phyloP scores from a whole-genome alignment of 768 basidiomycete species.

The Roridomyces roridus region DNA sequence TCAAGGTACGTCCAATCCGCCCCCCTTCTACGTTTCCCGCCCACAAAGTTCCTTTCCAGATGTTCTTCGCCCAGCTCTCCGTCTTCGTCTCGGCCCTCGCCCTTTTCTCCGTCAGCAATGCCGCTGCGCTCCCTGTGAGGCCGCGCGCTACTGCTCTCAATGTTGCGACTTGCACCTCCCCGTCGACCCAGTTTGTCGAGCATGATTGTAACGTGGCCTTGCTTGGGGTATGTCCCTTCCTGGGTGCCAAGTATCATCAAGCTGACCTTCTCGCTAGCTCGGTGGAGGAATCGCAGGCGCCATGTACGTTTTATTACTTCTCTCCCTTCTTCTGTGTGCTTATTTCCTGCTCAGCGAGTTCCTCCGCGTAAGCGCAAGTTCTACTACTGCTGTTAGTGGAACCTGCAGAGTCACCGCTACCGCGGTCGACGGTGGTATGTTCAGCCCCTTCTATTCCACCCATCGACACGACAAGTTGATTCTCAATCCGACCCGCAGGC shows the following conservation, averaged over 20 bases:
- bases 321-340: background rate
- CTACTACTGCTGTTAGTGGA: slow-evolving; percentile 23
- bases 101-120: slow-evolving; percentile 10
- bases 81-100: slow-evolving; percentile 18
- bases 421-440: slow-evolving; percentile 27
- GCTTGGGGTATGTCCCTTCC: slow-evolving; percentile 16
- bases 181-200: slow-evolving; percentile 19
- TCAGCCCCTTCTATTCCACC: too few relatives aligned
- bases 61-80: slow-evolving; percentile 23
- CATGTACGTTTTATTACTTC: slow-evolving; percentile 11
- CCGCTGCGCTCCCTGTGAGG: slow-evolving; percentile 20
- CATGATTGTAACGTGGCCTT: slow-evolving; percentile 30
- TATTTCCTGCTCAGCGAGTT: slow-evolving; percentile 16
- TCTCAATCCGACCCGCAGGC: too few relatives aligned
- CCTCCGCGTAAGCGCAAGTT: slow-evolving; percentile 21
- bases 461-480: too few relatives aligned
- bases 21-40: too few relatives aligned
- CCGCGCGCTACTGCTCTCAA: slow-evolving; percentile 20
- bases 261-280: slow-evolving; percentile 11
- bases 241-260: background rate
- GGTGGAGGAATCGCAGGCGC: slow-evolving; percentile 29
- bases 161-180: slow-evolving; percentile 25
- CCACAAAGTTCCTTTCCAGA: background rate
- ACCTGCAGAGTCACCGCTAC: slow-evolving; percentile 29
- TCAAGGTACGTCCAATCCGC: background rate